Evolutionary conservation across 768 basidiomycete species (phyloP), one percentile per base, ranked within the genome.

Genomic region (Dictyophora rubrovolvata): DNA sequence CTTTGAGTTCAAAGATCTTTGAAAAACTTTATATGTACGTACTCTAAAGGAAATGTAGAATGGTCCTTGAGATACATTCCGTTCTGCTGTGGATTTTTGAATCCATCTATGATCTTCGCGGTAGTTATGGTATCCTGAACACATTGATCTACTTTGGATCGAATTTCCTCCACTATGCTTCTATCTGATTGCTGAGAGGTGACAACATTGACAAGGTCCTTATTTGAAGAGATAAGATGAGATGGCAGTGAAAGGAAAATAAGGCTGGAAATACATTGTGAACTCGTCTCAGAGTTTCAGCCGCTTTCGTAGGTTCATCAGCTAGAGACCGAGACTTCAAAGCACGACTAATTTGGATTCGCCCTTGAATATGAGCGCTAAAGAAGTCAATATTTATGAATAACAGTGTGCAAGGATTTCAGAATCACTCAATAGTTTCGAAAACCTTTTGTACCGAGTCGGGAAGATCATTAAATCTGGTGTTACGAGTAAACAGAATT

Each of bases 31-130:
- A 52, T 14, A n/a, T 23, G 5, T 21, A 52, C 17, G 63, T 63
- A 90, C 87, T 90, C 89, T 10, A 89, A 72, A 21, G 89, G 89
- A 70, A 91, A 93, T n/a, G 74, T 77, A 1, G 89, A 86, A 60
- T 89, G 82, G 53, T 86, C 86, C 67, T 87, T 89, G 54, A 90
- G 72, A 69, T 87, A 83, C 21, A 76, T 77, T 20, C 80, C 82
- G 60, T 83, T 79, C 64, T 83, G 81, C 59, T 89, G 87, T 2
- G 86, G 85, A 65, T 85, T 86, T 62, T 77, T 80, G 72, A 86
- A 88, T 7, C 84, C 89, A 63, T 90, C 89, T 52, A 93, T 75
- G 57, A 91, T 85, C 28, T 82, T 81, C 8, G 82, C 89, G 2
- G 87, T 82, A 23, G 83, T 75, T 55, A 91, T 89, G 21, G 84